Evolutionary conservation across 2,329 filamentous ascomycete species (phyloP), one percentile per base, ranked within the genome.

Genomic region (Ascochyta lentis): DNA sequence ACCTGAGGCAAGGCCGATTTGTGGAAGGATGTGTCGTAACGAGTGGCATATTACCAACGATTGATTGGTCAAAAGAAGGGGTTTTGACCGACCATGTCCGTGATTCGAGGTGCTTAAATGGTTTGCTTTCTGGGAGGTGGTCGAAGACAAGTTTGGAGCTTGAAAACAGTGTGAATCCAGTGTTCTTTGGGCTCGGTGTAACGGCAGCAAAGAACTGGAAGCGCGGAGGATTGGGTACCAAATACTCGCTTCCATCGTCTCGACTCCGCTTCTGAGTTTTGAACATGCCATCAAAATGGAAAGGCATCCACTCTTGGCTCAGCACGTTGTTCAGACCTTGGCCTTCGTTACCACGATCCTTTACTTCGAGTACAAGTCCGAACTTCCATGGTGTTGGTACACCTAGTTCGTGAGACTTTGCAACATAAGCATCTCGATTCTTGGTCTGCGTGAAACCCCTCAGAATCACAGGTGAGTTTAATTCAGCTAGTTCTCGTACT

Each of bases 311-410:
- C 52, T 68, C 67, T 6, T 60, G 74, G 0, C 80, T 83, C 1
- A 84, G 70, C 1, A 85, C 81, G 31, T 84, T 85, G 60, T 84
- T 85, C 16, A 80, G 66, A 0, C 78, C 78, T 6, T 76, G 70
- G 0, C 77, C 76, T 4, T 81, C 74, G 1, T 69, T 78, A 47
- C 82, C 84, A 10, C 82, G 83, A 48, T 87, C 84, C 60, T 87
- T 85, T 0, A 87, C 85, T 55, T 86, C 84, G 2, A 85, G 84
- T 7, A 88, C 75, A 66, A 87, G 84, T 0, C 82, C 84, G 49
- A 84, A 85, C 52, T 80, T 84, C 83, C 83, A 85, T 0, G 80
- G 78, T 6, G 78, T 65, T 0, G 82, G 79, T 1, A 66, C 72
- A 23, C 84, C 83, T 3, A 85, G 73, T 10, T 84, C 78, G 7